Conservation (phyloP, 495 filamentous ascomycete species). For the Penicillium nucicola region DNA sequence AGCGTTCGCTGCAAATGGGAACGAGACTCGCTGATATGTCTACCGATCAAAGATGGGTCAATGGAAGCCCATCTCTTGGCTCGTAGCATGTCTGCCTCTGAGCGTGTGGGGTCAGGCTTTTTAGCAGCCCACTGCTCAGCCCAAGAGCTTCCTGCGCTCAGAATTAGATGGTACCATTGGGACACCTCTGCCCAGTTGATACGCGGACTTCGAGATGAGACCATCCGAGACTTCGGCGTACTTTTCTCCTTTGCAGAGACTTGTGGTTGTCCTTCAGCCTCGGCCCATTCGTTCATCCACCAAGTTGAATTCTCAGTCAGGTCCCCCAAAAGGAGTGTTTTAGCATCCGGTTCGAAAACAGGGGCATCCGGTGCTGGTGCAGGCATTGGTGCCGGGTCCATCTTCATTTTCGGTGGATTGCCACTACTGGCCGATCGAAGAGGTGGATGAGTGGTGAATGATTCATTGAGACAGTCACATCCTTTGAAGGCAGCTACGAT, state of each 20-base stretch:
- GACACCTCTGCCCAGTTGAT: conserved; percentile 73
- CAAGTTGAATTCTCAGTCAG: conserved; percentile 80
- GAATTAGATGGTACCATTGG: conserved; percentile 74
- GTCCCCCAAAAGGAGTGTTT: conserved; percentile 75
- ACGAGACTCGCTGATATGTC: conserved; percentile 63
- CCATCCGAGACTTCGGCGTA: conserved; percentile 28
- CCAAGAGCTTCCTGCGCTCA: conserved; percentile 63
- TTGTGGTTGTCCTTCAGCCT: conserved; percentile 22
- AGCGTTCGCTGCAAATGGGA: conserved; percentile 65
- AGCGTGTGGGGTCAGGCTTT: conserved; percentile 23
- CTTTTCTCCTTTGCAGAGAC: conserved; percentile 24
- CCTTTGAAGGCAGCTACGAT: conserved; percentile 64
- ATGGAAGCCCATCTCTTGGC: conserved; percentile 29
- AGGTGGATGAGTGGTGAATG: conserved; percentile 50
- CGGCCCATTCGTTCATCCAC: conserved; percentile 64
- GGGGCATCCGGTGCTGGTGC: conserved; percentile 18
- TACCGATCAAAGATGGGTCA: conserved; percentile 49
- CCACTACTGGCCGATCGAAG: conserved; percentile 24
- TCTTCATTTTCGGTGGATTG: conserved; percentile 26
- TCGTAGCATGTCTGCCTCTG: conserved; percentile 25
- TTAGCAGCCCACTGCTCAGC: conserved; percentile 45
- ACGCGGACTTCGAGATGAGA: conserved; percentile 62
- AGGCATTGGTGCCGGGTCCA: conserved; percentile 14
- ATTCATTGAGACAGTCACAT: conserved; percentile 68
- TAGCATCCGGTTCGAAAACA: conserved; percentile 65